Base-by-base conservation (phyloP, 2,329 filamentous ascomycete species). In the Clonostachys chloroleuca region DNA sequence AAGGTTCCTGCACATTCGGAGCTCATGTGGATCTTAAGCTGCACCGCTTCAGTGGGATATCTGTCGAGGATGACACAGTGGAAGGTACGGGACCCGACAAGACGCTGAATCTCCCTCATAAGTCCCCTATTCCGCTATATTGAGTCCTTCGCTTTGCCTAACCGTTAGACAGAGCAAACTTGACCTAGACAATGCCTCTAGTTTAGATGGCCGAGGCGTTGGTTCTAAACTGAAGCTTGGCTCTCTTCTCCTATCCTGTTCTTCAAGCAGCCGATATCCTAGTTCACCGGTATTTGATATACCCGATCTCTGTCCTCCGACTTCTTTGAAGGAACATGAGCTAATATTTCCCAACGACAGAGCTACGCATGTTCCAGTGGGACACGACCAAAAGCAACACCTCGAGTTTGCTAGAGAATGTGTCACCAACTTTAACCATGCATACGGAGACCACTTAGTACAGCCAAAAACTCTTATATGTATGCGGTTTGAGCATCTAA, bases 21-120 rank as follows among this genome's bases (percentile, higher is more conserved):
- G 66, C 77, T 99, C 52, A 95, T 96, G 88, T 99, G 94, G 94
- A 91, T 97, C 60, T 70, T 99, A 51, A 92, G 89, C 61, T 96
- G 92, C 55, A 87, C 88, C 45, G 89, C 94, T 20, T 92, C 89
- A 6, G 91, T 94, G 66, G 94, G 94, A 37, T 95, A 96, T 67
- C 73, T 99, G n/a, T 87, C 87, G 10, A 79, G 94, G n/a, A 99
- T 99, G 94, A 97, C 94, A 30, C 94, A 97, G 67, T 99, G 94
- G 92, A 99, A 99, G 83, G 90, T 89, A 18, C 14, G 36, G 36
- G 24, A 30, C 24, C 24, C 24, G 9, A 10, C 24, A 30, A 30
- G 13, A 24, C 16, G 59, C 12, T 42, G 17, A 12, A 40, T 33
- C 18, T 24, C 36, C 39, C 45, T n/a, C 8, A 7, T 34, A 39